Percentiles rank a stretch among this genome's conserved stretches.
Evolutionary conservation across 768 basidiomycete species (phyloP).

Genomic region (Flagelloscypha sp.): DNA sequence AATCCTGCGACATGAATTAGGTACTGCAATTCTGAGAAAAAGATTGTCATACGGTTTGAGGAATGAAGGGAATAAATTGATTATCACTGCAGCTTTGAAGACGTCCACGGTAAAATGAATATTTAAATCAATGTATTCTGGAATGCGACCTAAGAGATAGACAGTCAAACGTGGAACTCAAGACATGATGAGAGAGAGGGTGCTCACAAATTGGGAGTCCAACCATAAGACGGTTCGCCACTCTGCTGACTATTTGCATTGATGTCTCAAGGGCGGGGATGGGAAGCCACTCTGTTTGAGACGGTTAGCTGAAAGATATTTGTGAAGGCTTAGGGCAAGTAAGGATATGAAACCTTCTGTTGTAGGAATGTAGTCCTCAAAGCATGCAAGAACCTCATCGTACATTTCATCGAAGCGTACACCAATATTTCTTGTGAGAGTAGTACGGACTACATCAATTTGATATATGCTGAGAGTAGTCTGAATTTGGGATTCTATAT

Average conservation of each 20-base stretch:
- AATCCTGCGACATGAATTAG: constrained; percentile 3
- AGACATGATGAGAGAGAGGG: neutral
- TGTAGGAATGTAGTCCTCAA: constrained; percentile 14
- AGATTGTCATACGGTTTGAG: constrained; percentile 18
- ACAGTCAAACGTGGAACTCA: neutral
- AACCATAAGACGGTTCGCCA: constrained; percentile 39
- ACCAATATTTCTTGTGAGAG: constrained; percentile 19
- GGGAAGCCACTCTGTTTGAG: constrained; percentile 36
- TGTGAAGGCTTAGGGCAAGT: no score
- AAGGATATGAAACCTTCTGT: no score
- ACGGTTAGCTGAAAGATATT: no score
- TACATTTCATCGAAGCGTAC: constrained; percentile 11
- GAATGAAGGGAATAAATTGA: constrained; percentile 23
- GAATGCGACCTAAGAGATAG: constrained; percentile 27
- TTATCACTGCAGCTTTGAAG: constrained; percentile 8
- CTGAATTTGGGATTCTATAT: no score
- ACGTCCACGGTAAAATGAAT: constrained; percentile 23
- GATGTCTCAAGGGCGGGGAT: constrained; percentile 18
- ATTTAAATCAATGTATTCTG: constrained; percentile 26
- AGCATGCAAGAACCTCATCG: constrained; percentile 15
- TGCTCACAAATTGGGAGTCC: constrained; percentile 39
- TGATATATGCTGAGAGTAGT: no score
- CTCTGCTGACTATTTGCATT: constrained; percentile 29
- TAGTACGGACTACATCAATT: constrained; percentile 20
- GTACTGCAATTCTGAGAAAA: neutral